A percentile compares a stretch with the other conserved stretches of the same genome.
These are phyloP conservation scores for Curvularia hawaiiensis DNA, from an alignment of 2,329 filamentous ascomycete genomes.

Conservation along the genomic window DNA sequence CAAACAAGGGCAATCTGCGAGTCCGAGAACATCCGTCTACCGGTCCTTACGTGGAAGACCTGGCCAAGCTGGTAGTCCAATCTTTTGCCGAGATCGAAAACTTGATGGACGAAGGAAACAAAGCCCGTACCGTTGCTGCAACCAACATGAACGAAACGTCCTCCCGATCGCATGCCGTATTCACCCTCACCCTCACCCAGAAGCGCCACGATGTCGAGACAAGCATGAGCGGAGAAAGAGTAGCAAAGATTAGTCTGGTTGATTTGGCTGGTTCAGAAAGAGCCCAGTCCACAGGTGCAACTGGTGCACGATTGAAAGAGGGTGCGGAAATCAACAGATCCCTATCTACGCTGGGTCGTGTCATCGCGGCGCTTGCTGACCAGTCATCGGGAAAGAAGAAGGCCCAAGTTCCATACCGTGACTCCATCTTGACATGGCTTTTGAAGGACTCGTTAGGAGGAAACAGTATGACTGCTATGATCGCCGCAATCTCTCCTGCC, in stretches of 20 bases:
- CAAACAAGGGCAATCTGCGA: conserved; percentile 94
- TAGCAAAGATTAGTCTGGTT: conserved; percentile 96
- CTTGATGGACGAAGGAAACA: conserved; percentile 99
- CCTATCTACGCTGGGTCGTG: conserved; percentile 92
- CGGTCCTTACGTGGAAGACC: conserved; percentile 95
- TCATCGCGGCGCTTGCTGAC: conserved; percentile 94
- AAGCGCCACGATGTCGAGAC: conserved; percentile 90
- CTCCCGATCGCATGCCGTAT: conserved; percentile 96
- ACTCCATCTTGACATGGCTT: conserved; percentile 95
- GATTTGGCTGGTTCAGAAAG: conserved; percentile 97
- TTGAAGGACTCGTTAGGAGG: conserved; percentile 96
- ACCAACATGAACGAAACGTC: conserved; percentile 99
- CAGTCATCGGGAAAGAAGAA: conserved; percentile 82
- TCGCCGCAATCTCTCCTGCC: conserved; percentile 95
- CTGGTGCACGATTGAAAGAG: conserved; percentile 92
- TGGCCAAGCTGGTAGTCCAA: conserved; percentile 91
- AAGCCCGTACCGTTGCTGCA: conserved; percentile 94
- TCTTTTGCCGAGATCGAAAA: conserved; percentile 96
- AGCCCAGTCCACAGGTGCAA: conserved; percentile 96
- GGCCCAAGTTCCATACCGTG: conserved; percentile 89
- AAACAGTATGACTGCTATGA: conserved; percentile 99
- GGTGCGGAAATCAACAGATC: conserved; percentile 98
- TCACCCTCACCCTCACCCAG: conserved; percentile 93
- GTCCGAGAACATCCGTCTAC: conserved; percentile 98
- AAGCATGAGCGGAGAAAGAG: conserved; percentile 96